phyloP scores from a whole-genome alignment of 306 rosid species.

The Fagus sylvatica region DNA sequence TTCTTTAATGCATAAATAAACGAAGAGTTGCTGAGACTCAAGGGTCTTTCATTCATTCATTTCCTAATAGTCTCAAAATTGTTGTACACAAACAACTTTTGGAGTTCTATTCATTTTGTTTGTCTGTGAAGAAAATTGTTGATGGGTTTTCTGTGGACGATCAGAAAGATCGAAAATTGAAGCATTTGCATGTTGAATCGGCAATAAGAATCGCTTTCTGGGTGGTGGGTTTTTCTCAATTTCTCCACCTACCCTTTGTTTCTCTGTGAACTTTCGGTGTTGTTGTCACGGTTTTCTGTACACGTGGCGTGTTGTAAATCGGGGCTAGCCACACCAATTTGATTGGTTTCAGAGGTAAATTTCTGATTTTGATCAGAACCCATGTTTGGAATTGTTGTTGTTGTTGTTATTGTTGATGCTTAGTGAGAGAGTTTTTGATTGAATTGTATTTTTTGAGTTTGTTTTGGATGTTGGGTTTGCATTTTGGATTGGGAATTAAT shows the following conservation, averaged over 20 bases:
- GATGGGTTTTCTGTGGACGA: constrained; percentile 13
- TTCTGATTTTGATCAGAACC: constrained; percentile 22
- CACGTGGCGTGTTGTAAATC: constrained; percentile 32
- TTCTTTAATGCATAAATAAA: not conserved
- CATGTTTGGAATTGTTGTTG: constrained; percentile 19
- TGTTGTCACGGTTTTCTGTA: constrained; percentile 29
- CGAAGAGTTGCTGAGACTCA: not conserved
- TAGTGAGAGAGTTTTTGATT: constrained; percentile 32
- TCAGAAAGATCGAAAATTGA: constrained; percentile 36
- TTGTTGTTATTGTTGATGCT: not conserved
- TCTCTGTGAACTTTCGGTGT: constrained; percentile 19
- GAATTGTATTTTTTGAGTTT: not conserved
- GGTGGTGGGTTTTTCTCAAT: constrained; percentile 30
- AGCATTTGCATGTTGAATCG: constrained; percentile 25
- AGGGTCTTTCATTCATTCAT: not conserved
- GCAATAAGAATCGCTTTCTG: constrained; percentile 33
- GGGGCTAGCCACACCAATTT: not conserved
- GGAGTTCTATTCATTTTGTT: not conserved
- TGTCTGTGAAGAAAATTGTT: constrained; percentile 12
- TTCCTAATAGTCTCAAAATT: not conserved
- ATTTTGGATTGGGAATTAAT: constrained; percentile 30
- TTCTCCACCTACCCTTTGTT: constrained; percentile 6
- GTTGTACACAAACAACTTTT: not conserved
- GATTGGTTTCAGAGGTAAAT: constrained; percentile 26
- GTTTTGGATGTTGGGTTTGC: constrained; percentile 24